Base-by-base conservation (phyloP, 108 stramenopile species). In the Cyclotella sp. region DNA sequence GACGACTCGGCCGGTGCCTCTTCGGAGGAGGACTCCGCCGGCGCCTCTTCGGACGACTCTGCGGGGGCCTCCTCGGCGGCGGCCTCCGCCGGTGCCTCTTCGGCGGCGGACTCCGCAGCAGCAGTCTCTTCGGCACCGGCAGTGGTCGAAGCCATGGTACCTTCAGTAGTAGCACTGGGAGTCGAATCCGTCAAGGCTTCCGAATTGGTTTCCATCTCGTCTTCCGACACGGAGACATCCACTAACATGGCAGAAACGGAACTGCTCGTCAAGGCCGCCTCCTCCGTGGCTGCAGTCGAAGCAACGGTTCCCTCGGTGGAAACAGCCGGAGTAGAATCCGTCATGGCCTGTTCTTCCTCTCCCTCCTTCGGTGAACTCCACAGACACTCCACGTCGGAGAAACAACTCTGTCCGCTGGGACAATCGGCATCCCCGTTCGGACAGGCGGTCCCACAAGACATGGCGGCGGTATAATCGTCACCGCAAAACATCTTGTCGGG, bases 401-500 rank as follows among this genome's bases (percentile, higher is more conserved):
- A 80, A 44, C 79, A 80, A 24, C 69, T 66, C 45, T 72, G 29
- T 3, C 79, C 79, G 5, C 30, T 27, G 13, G n/a, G 40, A 34
- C 79, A 80, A 11, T 80, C 72, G 21, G 15, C 51, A 63, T 42
- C 52, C 9, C 77, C 53, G 18, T 66, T 72, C 1, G 42, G 47
- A 54, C 79, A 80, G 0, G 79, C 60, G n/a, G 55, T 52, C 26
- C 40, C 47, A 29, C 72, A 73, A 0, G 68, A 47, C 26, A 72
- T 41, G 14, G 68, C 73, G 21, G 44, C 72, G 0, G 47, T 62
- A 26, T 29, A 74, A 49, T 60, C 59, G 10, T 18, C 43, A 9
- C 72, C 79, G 61, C 79, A 80, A 68, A 73, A 80, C 79, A 80
- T 80, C 21, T 68, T 73, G 24, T 15, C 18, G n/a, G 79, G 43